Conservation (phyloP, 768 basidiomycete genomes). For the Amanita pallidorosea region DNA sequence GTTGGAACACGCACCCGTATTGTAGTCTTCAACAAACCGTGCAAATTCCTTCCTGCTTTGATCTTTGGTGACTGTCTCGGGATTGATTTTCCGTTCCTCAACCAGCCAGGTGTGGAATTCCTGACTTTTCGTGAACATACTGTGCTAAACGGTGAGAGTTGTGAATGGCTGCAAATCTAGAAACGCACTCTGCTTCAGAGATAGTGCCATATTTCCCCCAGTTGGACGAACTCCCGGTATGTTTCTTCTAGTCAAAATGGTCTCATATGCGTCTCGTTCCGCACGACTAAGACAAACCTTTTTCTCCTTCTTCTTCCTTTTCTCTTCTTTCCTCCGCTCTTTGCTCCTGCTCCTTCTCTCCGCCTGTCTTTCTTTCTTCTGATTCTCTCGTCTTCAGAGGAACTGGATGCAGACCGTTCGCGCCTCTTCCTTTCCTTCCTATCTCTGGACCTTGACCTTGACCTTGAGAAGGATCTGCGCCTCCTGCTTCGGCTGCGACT, state of each 20-base stretch:
- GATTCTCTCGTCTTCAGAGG: conserved; percentile 28
- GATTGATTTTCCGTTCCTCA: conserved; percentile 86
- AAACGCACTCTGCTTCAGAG: conserved; percentile 67
- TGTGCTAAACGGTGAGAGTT: conserved; percentile 17
- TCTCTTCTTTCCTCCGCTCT: conserved; percentile 36
- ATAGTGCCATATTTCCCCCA: conserved; percentile 93
- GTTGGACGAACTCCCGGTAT: conserved; percentile 45
- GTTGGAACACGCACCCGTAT: conserved; percentile 46
- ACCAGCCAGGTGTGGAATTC: conserved; percentile 92
- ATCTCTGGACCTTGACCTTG: conserved; percentile 23
- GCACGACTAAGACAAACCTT: conserved; percentile 33
- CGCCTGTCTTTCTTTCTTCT: conserved; percentile 28
- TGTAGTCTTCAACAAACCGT: conserved; percentile 74
- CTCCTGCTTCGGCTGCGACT: conserved; percentile 23
- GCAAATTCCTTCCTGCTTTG: conserved; percentile 80
- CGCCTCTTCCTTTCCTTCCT: conserved; percentile 9
- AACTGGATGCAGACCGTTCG: conserved; percentile 24
- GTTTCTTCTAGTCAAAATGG: conserved; percentile 31
- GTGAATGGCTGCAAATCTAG: background rate
- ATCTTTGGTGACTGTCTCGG: conserved; percentile 80
- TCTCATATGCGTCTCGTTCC: background rate
- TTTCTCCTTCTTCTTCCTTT: conserved; percentile 49
- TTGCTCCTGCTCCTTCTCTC: conserved; percentile 30
- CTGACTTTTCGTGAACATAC: conserved; percentile 71
- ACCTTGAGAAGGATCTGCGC: conserved; percentile 17